These are phyloP conservation scores for Mikania micrantha DNA, from an alignment of 129 eudicot species.

Conservation along the genomic window DNA sequence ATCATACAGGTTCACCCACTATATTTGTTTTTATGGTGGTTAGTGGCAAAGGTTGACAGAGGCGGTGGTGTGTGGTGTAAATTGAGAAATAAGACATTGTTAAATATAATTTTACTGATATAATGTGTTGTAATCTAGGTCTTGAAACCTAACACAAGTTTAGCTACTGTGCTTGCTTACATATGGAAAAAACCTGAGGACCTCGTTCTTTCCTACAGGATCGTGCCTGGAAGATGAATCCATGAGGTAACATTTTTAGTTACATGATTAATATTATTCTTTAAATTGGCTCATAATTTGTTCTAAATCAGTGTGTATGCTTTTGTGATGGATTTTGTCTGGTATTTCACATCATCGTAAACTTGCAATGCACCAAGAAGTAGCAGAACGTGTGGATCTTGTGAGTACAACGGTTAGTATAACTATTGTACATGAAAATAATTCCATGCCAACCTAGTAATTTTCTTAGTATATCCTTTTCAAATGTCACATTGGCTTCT, in stretches of 20 bases:
- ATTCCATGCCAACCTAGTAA: neutral
- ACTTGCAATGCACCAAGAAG: neutral
- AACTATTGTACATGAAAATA: neutral
- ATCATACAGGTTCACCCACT: no score
- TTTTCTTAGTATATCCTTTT: neutral
- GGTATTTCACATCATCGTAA: neutral
- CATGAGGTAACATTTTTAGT: no score
- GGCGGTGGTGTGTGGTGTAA: no score
- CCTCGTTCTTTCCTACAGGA: no score
- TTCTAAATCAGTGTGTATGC: neutral
- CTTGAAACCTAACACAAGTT: conserved; percentile 82
- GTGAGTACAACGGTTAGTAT: neutral
- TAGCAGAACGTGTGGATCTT: neutral
- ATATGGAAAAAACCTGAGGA: conserved; percentile 91
- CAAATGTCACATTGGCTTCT: neutral
- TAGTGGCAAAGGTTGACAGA: no score
- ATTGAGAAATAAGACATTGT: no score
- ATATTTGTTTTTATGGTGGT: no score
- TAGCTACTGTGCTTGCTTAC: conserved; percentile 90
- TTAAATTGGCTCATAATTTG: neutral
- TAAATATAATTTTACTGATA: neutral
- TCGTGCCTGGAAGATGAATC: no score
- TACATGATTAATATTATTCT: no score
- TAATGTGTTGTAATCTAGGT: conserved; percentile 43
- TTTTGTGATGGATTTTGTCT: neutral